Base-by-base conservation (phyloP, 2,329 filamentous ascomycete genomes). In the Pyricularia grisea region DNA sequence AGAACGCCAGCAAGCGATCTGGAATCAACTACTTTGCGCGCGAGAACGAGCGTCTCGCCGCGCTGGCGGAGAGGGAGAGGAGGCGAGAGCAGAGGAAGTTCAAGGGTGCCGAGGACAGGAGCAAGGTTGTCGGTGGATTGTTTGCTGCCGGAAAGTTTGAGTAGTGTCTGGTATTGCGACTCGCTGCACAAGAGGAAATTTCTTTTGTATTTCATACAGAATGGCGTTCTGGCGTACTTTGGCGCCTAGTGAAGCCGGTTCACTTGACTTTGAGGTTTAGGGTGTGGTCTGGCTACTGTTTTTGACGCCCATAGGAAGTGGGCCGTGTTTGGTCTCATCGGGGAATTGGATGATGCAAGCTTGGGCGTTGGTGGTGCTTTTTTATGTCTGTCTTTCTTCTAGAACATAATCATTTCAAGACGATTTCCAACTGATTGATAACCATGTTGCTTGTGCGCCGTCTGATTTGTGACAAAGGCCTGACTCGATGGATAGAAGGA, bases 1-100 rank as follows among this genome's bases (percentile, higher is more conserved):
- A 86, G 78, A 85, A 81, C 10, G 87, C 86, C 2, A 82, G 85
- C 68, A 88, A 87, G 81, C 81, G 81, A 73, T 88, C 85, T 31
- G 87, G 87, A 25, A 80, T 90, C 70, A 85, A 86, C 74, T 87
- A 83, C 70, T 87, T 89, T 72, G 85, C 85, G 10, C 79, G 87
- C 31, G 86, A 88, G 77, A 87, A 79, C 68, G 87, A 89, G 76
- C 80, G 85, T 68, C 79, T 81, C 67, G 85, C 85, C 17, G 82
- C 81, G 71, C 75, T 89, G 67, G 80, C 83, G 36, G 85, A 89
- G 77, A 83, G 77, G 66, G 87, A 89, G 79, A 82, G 82, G 75
- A 81, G 84, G 74, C 81, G 87, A 70, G 84, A 88, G 79, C 83
- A 83, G 75, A 86, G 79, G 77, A 86, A 86, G 79, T 81, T 82